Conservation (phyloP, 2,329 filamentous ascomycete species). For the Aspergillus aculeatus region DNA sequence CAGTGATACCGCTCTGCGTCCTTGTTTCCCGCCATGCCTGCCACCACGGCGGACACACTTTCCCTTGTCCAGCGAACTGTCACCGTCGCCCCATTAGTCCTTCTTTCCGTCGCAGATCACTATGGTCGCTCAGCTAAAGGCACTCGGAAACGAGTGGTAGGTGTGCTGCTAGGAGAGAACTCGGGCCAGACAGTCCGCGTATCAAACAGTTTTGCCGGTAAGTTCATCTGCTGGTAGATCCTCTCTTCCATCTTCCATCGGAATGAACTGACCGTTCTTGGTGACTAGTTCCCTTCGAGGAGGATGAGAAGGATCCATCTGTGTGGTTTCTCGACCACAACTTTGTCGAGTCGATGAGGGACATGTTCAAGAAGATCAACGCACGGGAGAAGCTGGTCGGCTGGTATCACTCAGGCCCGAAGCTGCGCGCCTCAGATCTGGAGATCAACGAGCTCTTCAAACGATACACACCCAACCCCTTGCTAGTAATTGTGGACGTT, state of each 20-base stretch:
- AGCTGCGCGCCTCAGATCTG: conserved; percentile 91
- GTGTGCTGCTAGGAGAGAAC: conserved; percentile 91
- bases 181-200: conserved; percentile 94
- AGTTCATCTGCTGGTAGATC: conserved; percentile 29
- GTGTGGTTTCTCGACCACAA: conserved; percentile 99
- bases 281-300: conserved; percentile 84
- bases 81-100: conserved; percentile 94
- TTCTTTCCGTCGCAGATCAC: conserved; percentile 97
- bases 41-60: conserved; percentile 94
- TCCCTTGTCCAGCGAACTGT: conserved; percentile 92
- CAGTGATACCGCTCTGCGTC: not conserved
- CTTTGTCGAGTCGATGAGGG: conserved; percentile 98
- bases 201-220: conserved; percentile 98
- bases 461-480: conserved; percentile 92
- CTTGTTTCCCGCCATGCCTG: conserved; percentile 67
- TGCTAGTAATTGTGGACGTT: conserved; percentile 97
- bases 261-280: conserved; percentile 1
- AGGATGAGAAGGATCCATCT: conserved; percentile 96
- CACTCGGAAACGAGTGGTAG: conserved; percentile 84
- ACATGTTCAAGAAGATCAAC: conserved; percentile 99
- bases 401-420: conserved; percentile 98
- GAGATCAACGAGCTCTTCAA: conserved; percentile 99
- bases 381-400: conserved; percentile 97
- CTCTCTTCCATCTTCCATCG: not conserved
- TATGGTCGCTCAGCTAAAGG: conserved; percentile 93